Evolutionary conservation across 352 stramenopile genomes (phyloP), one percentile per base, ranked within the genome.

Genomic region (Peronospora tabacina): DNA sequence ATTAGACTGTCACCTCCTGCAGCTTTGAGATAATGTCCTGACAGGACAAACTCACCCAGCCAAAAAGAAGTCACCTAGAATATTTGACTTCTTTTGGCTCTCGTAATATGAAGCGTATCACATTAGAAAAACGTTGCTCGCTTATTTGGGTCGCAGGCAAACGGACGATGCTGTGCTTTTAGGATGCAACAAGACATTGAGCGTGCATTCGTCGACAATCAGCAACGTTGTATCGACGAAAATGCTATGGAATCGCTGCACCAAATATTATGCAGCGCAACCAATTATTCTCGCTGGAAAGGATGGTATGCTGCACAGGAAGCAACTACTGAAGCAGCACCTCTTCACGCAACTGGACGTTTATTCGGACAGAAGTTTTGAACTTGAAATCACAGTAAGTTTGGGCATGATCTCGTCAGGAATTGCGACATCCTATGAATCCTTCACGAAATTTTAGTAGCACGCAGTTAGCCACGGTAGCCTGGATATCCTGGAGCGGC

Each of bases 251-350:
- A 58, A 13, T 57, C 62, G 10, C 60, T 90, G 7, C 72, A 85
- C 35, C 44, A 75, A 11, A 75, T 87, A 64, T 82, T 86, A 52
- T 82, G 52, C 61, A 87, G 5, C 72, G 86, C 32, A 66, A 85
- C 11, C 74, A 87, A 43, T 49, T 87, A 8, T 69, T 70, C 4
- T 75, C 70, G 35, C 81, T 73, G 39, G 87, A 86, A 54, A 81
- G 73, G 5, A 74, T 86, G 50, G 75, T 72, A 5, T 87, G 72
- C 72, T 54, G 67, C 86, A 87, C 72, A 90, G 87, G 55, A 70
- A 74, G 11, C 79, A 90, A 66, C 51, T 87, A 36, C 62, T 90
- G 13, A 84, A 87, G 58, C 72, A 90, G 44, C 87, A 85, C 26
- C 46, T 87, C 7, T 74, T 43, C 8, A 11, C 29, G 42, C 16